phyloP scores from a whole-genome alignment of 441 rosid genomes.

The Capsella rubella region DNA sequence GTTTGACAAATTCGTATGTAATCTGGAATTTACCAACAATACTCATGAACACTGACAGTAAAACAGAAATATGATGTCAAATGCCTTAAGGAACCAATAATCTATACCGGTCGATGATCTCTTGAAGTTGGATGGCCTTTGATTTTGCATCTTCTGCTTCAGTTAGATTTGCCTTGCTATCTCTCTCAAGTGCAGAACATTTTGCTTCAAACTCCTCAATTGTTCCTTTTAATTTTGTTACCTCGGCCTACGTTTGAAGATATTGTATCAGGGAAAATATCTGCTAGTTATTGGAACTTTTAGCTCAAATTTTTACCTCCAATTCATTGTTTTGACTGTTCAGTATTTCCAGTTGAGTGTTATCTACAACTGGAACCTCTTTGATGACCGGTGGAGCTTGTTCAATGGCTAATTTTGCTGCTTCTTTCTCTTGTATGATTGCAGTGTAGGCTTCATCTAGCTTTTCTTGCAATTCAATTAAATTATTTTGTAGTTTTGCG shows the following conservation, averaged over 20 bases:
- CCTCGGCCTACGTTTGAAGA: constrained; percentile 50
- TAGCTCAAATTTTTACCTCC: constrained; percentile 51
- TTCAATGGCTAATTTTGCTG: constrained; percentile 65
- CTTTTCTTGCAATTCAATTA: constrained; percentile 57
- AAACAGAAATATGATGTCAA: constrained; percentile 23
- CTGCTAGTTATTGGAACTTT: constrained; percentile 10
- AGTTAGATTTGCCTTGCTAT: constrained; percentile 50
- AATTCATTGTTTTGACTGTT: constrained; percentile 54
- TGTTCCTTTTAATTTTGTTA: constrained; percentile 49
- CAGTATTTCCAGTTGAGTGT: constrained; percentile 55
- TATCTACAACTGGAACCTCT: constrained; percentile 68
- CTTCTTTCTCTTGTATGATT: constrained; percentile 61
- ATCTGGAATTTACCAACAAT: constrained; percentile 50
- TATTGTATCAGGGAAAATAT: constrained; percentile 28
- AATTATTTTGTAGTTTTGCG: constrained; percentile 52
- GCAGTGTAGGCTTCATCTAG: constrained; percentile 61
- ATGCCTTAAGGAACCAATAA: constrained; percentile 11
- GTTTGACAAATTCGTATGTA: constrained; percentile 59
- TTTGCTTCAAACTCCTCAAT: constrained; percentile 55
- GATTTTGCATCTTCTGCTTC: constrained; percentile 61
- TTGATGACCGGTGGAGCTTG: constrained; percentile 70
- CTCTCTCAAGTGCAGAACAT: constrained; percentile 52
- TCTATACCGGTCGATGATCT: constrained; percentile 53
- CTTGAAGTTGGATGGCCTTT: constrained; percentile 57
- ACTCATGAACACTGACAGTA: constrained; percentile 30